phyloP scores from a whole-genome alignment of 305 asterid species.

The Salvia sclarea region DNA sequence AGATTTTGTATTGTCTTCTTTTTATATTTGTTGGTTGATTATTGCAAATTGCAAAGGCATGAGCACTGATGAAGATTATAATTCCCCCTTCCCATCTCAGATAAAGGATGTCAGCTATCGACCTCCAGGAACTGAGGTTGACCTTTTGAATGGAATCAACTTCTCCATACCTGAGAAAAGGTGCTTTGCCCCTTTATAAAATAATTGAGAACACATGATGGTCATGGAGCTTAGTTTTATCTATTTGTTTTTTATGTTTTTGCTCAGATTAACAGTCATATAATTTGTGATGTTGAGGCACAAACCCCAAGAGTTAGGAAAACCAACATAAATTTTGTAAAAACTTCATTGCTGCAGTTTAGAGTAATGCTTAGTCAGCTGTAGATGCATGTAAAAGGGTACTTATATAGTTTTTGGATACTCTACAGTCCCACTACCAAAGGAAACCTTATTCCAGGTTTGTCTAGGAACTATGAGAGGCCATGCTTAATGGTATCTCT shows the following conservation, averaged over 20 bases:
- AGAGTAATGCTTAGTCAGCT: slow-evolving; percentile 1
- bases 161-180: slow-evolving; percentile 79
- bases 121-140: slow-evolving; percentile 80
- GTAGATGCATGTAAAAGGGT: slow-evolving; percentile 12
- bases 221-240: slow-evolving; percentile 15
- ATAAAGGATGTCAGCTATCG: slow-evolving; percentile 66
- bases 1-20: background rate
- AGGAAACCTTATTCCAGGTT: slow-evolving; percentile 6
- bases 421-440: no score
- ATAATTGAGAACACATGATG: background rate
- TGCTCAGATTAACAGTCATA: slow-evolving; percentile 13
- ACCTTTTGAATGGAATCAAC: slow-evolving; percentile 64
- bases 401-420: slow-evolving; percentile 2
- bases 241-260: background rate
- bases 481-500: background rate
- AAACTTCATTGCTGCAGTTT: background rate
- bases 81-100: slow-evolving; percentile 38
- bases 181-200: slow-evolving; percentile 34
- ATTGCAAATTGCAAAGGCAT: slow-evolving; percentile 1
- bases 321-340: slow-evolving; percentile 11
- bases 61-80: slow-evolving; percentile 14
- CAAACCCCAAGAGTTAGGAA: background rate
- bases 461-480: background rate
- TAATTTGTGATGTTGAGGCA: slow-evolving; percentile 27
- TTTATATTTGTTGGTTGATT: slow-evolving; percentile 21